Base-by-base conservation (phyloP, 176 grass and related monocot genomes). In the Hsuehochloa calcarea region DNA sequence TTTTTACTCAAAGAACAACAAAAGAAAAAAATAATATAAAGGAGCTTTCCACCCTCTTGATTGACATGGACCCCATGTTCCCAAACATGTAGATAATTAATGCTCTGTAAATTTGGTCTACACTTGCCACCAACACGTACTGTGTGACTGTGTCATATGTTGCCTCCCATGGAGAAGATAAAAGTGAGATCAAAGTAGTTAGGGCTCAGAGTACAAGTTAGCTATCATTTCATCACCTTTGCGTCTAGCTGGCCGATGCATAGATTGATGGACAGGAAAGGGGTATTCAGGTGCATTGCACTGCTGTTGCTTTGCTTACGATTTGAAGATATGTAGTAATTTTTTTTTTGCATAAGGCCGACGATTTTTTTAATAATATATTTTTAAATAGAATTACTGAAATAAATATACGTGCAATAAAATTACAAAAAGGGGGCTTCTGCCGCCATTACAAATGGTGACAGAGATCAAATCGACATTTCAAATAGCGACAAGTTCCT, bases 51-150 rank as follows among this genome's bases (percentile, higher is more conserved):
- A 55, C 3, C 11, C 6, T 34, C 61, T 44, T 77, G 73, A 52
- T 85, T 86, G 65, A 45, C 41, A 72, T 77, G 64, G 73, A 23
- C 73, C 68, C 47, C 35, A 10, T 77, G 35, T 43, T 34, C 61
- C 47, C 47, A 77, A 31, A 37, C 73, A 55, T 68, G 35, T 15
- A 77, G 7, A 47, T 38, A 78, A 69, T 78, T 38, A 78, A 69
- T 78, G 58, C 44, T 3, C 1, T 35, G 61, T 68, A 52, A 77
- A 77, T 68, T 75, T 41, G 63, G 3, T 17, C 40, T 17, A 83
- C 4, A 52, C 15, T 12, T 5, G 56, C 56, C 1, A 60, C 56
- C 0, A 11, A 60, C 58, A 25, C 44, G 47, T 65, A 67, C 44
- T 46, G 8, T 62, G 9, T 20, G 52, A 67, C 44, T 46, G 8